Evolutionary conservation across 2,329 filamentous ascomycete genomes (phyloP).

Genomic region (Dryadomyces quercivorus): DNA sequence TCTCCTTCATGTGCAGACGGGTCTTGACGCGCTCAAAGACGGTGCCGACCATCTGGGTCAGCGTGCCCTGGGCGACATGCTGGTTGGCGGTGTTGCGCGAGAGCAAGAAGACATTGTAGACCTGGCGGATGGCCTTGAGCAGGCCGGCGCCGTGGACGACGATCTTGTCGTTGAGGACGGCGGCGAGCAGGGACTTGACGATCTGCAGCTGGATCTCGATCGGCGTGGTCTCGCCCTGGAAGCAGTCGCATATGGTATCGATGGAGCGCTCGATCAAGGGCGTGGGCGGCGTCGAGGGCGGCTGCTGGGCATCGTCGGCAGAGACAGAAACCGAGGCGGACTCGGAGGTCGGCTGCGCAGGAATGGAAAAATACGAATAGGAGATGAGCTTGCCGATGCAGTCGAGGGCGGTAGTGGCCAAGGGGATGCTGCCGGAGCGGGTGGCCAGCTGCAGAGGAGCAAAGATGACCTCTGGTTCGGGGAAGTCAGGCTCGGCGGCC

Average conservation of each 20-base stretch:
- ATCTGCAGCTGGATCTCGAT: constrained; percentile 94
- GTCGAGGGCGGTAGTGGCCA: constrained; percentile 85
- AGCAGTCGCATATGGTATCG: constrained; percentile 98
- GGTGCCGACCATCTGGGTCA: constrained; percentile 97
- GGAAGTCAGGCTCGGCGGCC: constrained; percentile 64
- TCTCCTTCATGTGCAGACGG: constrained; percentile 76
- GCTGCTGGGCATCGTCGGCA: constrained; percentile 14
- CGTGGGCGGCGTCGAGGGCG: constrained; percentile 23
- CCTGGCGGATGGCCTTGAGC: constrained; percentile 90
- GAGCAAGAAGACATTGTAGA: constrained; percentile 97
- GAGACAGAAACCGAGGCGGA: constrained; percentile 21
- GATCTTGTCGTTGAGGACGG: constrained; percentile 96
- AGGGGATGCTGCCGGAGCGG: constrained; percentile 68
- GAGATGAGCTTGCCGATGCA: constrained; percentile 98
- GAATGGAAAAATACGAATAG: constrained; percentile 88
- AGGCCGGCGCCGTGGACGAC: constrained; percentile 94
- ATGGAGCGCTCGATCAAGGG: constrained; percentile 95
- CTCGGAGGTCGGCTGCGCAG: constrained; percentile 31
- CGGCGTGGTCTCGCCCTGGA: constrained; percentile 89
- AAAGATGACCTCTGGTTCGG: constrained; percentile 87
- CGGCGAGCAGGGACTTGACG: constrained; percentile 89
- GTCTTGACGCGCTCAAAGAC: constrained; percentile 92
- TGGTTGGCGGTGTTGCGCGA: constrained; percentile 92
- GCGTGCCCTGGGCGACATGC: constrained; percentile 89
- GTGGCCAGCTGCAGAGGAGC: constrained; percentile 82